Base-by-base conservation (phyloP, 139 green algal genomes). In the Volvox reticuliferus region DNA sequence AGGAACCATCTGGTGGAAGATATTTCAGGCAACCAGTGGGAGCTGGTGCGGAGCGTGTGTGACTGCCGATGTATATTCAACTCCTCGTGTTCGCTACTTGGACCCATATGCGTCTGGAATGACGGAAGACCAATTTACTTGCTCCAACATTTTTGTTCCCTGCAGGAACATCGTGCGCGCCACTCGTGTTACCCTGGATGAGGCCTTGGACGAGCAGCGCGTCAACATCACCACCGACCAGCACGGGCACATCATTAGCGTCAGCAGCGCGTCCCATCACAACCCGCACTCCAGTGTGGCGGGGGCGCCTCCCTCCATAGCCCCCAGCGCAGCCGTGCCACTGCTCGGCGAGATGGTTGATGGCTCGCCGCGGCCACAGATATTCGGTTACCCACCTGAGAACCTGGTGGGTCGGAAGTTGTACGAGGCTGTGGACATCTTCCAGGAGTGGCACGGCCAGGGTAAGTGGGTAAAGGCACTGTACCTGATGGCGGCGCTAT, bases 401-500 rank as follows among this genome's bases (percentile, higher is more conserved):
- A 50, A 61, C 62, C 61, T 93, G 28, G 1, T 91, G 24, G 86
- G 89, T 26, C 68, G 71, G 32, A 91, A 80, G 33, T 33, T 95
- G 75, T 68, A 79, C 55, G 86, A 83, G 28, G 22, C 89, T 1
- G 86, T 95, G 18, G 93, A 95, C 80, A 68, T 95, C 30, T 93
- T 95, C 62, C 17, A 55, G 17, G 88, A 92, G 44, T 93, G 92
- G 86, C 50, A 90, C n/a, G 32, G 13, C 0, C 22, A 87, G 16
- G 90, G 89, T 92, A 63, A 26, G 87, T 79, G 30, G 30, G 71
- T 30, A 5, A 55, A 55, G 44, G 44, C 44, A 55, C 44, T 55
- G 44, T 55, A 55, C 44, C 9, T 5, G 44, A 9, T 14, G 44
- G 9, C 44, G 9, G 44, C 44, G 9, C 44, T 14, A 9, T 55